Evolutionary conservation across 371 early-diverging fungal genomes (phyloP), one percentile per base, ranked within the genome.

Genomic region (Sporodiniella umbellata): DNA sequence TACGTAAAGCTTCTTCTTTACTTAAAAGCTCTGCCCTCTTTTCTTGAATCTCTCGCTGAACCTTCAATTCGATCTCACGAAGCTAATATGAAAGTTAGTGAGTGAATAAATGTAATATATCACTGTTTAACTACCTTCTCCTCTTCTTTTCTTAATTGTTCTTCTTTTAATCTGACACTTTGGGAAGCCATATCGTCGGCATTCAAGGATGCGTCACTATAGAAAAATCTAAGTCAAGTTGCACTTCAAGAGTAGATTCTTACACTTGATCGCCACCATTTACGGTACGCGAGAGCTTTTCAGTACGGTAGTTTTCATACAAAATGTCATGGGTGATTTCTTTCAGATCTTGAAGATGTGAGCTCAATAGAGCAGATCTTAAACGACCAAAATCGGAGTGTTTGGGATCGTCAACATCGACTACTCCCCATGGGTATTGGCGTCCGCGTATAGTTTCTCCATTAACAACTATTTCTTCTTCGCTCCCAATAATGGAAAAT

Each of bases 401-500:
- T 60, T 92, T 83, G 23, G 84, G 83, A 51, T 90, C 88, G 43
- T 87, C 89, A 40, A 93, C 89, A 68, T 98, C 96, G 21, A 99
- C 95, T 42, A 94, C 83, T 57, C 99, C 99, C 99, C 99, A 99
- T 5, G 97, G 97, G 67, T 99, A 99, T 63, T 88, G 93, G 45
- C 99, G 85, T 44, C 96, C 99, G 42, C 99, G 88, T 25, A 98
- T 86, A 33, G 70, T 56, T 22, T 83, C 79, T 42, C 83, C 84
- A 55, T 87, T 88, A 12, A 90, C 77, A 12, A 70, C 68, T 28
- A 95, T 87, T 51, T 93, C 95, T 53, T 96, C 95, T 45, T 98
- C 96, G 59, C 91, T 87, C 12, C 99, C 99, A 49, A 99, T 90
- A 28, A 99, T 86, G 1, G 99, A 88, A 67, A 99, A 98, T 8